Percentiles rank a stretch among this genome's conserved stretches.
phyloP scores from a whole-genome alignment of 2,329 filamentous ascomycete genomes.

The Phialocephala subalpina region DNA sequence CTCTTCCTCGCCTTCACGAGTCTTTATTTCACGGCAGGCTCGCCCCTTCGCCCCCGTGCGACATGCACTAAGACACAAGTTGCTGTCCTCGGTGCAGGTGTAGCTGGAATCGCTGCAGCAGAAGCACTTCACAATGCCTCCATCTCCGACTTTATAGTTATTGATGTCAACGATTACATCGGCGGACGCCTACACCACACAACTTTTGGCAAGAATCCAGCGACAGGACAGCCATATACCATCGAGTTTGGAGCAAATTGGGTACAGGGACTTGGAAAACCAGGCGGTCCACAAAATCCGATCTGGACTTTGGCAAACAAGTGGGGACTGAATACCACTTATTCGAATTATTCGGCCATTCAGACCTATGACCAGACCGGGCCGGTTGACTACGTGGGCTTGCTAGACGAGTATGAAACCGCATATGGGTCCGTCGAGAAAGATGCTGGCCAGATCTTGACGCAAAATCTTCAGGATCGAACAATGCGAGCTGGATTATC shows the following conservation, averaged over 20 bases:
- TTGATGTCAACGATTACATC: constrained; percentile 69
- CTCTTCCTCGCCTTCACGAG: too few species aligned
- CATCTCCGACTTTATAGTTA: constrained; percentile 68
- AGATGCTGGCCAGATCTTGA: constrained; percentile 64
- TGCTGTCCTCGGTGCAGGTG: constrained; percentile 62
- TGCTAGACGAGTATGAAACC: constrained; percentile 59
- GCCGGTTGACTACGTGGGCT: constrained; percentile 54
- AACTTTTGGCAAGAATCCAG: constrained; percentile 43
- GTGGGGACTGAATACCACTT: constrained; percentile 40
- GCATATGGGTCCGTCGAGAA: constrained; percentile 55
- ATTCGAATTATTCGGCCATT: constrained; percentile 61
- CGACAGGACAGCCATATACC: constrained; percentile 50
- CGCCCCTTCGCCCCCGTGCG: too few species aligned
- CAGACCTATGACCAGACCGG: constrained; percentile 68
- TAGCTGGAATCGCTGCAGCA: constrained; percentile 59
- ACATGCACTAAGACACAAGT: constrained; percentile 46
- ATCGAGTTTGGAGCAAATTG: constrained; percentile 76
- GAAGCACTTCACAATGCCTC: constrained; percentile 69
- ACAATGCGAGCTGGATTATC: constrained; percentile 65
- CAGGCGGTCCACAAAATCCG: constrained; percentile 60
- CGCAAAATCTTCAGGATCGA: constrained; percentile 66
- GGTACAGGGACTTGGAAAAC: constrained; percentile 53
- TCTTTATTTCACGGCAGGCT: too few species aligned
- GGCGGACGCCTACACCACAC: constrained; percentile 68
- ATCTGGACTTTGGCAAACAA: constrained; percentile 62